Evolutionary conservation across 257 asterid genomes (phyloP), one percentile per base, ranked within the genome.

Genomic region (Gentiana straminea): DNA sequence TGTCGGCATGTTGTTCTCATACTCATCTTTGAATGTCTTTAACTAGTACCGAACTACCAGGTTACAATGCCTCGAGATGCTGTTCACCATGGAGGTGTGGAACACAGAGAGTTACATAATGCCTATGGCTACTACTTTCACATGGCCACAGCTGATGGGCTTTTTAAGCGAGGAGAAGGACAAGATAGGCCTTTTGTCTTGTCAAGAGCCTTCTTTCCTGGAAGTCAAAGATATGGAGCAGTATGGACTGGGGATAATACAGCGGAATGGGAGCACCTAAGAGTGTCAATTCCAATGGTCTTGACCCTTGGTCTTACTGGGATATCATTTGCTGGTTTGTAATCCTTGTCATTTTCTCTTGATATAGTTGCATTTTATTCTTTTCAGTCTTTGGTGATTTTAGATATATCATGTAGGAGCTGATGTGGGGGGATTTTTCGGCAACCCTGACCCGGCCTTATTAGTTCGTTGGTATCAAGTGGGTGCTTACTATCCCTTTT

Each of bases 381-480:
- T 57, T 32, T 58, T 54, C 43, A 4, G 15, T 64, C 60, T 51
- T 46, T 35, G 9, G 8, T 73, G 49, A 59, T 61, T 58, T 38
- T 49, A n/a, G 58, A 36, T 64, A 33, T 67, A 49, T 59, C 56
- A 13, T 60, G 8, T 72, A 88, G 99, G 99, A 62, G 97, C 99
- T 8, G 97, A 92, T 79, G 74, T 92, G 70, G 99, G 99, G 74
- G 99, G 99, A 32, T 92, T 92, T 80, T 92, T 92, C 49, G 97
- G 97, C 64, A 92, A 88, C 79, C 94, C 99, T 34, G 97, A 86
- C 62, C 68, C 89, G 36, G 95, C 88, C 57, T 65, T 92, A 75
- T 73, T 92, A 73, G 85, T 92, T 60, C 94, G 99, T 34, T 92
- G 99, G 99, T 92, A 92, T 83, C 99, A 92, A 76, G 71, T 92